Conservation (phyloP, 208 protist species). For the Wallacemonas sp. region DNA sequence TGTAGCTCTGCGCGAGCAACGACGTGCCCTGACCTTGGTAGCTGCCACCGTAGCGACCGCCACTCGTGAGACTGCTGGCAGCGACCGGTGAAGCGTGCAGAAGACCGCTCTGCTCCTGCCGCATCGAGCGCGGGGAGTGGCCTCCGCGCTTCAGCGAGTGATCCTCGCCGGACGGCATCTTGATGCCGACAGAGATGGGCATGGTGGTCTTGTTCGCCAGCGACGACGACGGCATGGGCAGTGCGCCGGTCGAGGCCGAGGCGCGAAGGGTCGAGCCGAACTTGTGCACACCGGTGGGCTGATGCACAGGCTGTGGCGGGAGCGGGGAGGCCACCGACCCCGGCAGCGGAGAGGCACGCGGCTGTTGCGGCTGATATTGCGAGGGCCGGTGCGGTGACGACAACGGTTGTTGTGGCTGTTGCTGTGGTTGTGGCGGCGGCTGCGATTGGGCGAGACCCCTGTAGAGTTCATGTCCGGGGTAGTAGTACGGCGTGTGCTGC, state of each 20-base stretch:
- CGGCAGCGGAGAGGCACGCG: too few relatives aligned
- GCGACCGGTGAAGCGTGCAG: background rate
- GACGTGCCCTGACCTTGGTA: constrained; percentile 4
- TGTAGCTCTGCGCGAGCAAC: constrained; percentile 7
- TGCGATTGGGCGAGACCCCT: background rate
- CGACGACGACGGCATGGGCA: background rate
- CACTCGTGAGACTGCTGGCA: background rate
- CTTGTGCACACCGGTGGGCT: too few relatives aligned
- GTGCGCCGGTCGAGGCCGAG: too few relatives aligned
- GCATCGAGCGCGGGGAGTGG: constrained; percentile 25
- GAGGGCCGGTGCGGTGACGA: background rate
- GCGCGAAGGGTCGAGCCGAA: too few relatives aligned
- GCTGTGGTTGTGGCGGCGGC: background rate
- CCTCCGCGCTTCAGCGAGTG: constrained; percentile 20
- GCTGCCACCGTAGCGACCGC: background rate
- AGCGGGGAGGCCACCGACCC: too few relatives aligned
- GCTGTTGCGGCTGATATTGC: too few relatives aligned
- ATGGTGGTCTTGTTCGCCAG: constrained; percentile 20
- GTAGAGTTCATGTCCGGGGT: background rate
- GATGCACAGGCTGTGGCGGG: too few relatives aligned
- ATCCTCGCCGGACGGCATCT: constrained; percentile 25
- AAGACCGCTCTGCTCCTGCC: constrained; percentile 15
- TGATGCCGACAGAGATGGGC: constrained; percentile 23
- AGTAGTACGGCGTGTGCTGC: constrained; percentile 3
- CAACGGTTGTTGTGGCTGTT: background rate